Evolutionary conservation across 768 basidiomycete genomes (phyloP), one percentile per base, ranked within the genome.

Genomic region (Tulasnella sp.): DNA sequence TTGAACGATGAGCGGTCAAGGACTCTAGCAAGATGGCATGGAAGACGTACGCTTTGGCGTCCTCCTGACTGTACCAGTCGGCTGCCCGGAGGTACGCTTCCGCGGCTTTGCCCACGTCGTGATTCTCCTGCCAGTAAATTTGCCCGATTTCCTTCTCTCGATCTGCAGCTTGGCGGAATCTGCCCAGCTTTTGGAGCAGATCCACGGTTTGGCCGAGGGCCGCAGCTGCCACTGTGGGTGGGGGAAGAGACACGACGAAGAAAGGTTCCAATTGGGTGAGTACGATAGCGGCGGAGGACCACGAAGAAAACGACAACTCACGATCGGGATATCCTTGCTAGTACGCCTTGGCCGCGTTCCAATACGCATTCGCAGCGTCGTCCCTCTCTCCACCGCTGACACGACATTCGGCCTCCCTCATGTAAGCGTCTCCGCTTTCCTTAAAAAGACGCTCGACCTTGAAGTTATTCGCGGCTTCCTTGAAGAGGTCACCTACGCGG

Each of bases 321-420:
- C 97, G 85, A 79, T 94, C 92, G 87, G 85, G 96, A 82, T 87
- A 89, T 36, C 90, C 91, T 83, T 92, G 88, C 86, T 98, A 99
- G 86, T 93, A 99, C 38, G 92, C 90, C 85, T 99, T 99, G 40
- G 94, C 91, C 15, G 97, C 96, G 82, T 97, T 97, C 93, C 97
- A 98, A 91, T 92, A 99, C 12, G 96, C 96, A 82, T 96, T 97
- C 29, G 96, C 93, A n/a, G 97, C 96, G 79, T 99, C 97, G 79
- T 94, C 95, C 69, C 82, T 83, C 83, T 99, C 97, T 69, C 92
- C 91, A 80, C 90, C 91, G 78, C 91, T 89, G 84, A 96, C 91
- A 80, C 96, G 88, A 83, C 95, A 97, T 80, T 98, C 96, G 0
- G 97, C 97, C 82, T 99, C 97, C 79, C 92, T 89, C 52, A 94